phyloP scores from a whole-genome alignment of 148 eudicot species.

The Oxyria digyna region DNA sequence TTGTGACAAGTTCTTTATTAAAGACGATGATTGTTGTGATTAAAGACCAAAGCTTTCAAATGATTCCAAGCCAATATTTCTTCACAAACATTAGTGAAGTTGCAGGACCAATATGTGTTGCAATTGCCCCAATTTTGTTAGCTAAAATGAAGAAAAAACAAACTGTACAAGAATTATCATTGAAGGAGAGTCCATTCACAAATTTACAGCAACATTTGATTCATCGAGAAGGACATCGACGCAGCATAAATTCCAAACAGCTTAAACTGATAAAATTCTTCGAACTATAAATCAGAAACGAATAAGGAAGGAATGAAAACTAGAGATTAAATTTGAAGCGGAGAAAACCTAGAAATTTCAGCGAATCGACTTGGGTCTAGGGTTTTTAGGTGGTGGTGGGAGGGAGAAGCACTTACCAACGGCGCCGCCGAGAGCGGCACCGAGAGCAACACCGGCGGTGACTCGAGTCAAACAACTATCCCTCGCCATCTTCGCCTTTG shows the following conservation, averaged over 20 bases:
- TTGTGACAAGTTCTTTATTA: not conserved
- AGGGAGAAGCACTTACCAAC: constrained; percentile 33
- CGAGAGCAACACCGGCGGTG: constrained; percentile 71
- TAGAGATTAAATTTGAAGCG: not conserved
- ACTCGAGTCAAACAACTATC: constrained; percentile 74
- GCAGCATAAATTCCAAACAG: not conserved
- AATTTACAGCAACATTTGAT: not conserved
- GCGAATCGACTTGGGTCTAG: not conserved
- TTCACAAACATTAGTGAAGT: not conserved
- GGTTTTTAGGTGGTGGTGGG: not conserved
- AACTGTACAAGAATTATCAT: not conserved
- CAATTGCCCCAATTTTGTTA: not conserved
- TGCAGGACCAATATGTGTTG: not conserved
- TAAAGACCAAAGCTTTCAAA: not conserved
- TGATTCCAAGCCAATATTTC: not conserved
- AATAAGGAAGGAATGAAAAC: not conserved
- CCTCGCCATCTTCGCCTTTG: constrained; percentile 41
- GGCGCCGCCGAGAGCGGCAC: constrained; percentile 91
- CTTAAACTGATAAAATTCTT: not conserved
- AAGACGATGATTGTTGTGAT: not conserved
- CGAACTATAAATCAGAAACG: not conserved
- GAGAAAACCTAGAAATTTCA: not conserved
- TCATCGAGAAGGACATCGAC: not conserved
- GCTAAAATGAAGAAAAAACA: not conserved
- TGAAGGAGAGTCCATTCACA: not conserved